A percentile compares a stretch with the other conserved stretches of the same genome.
phyloP scores from a whole-genome alignment of 768 basidiomycete genomes.

The Xanthoconium purpureum region DNA sequence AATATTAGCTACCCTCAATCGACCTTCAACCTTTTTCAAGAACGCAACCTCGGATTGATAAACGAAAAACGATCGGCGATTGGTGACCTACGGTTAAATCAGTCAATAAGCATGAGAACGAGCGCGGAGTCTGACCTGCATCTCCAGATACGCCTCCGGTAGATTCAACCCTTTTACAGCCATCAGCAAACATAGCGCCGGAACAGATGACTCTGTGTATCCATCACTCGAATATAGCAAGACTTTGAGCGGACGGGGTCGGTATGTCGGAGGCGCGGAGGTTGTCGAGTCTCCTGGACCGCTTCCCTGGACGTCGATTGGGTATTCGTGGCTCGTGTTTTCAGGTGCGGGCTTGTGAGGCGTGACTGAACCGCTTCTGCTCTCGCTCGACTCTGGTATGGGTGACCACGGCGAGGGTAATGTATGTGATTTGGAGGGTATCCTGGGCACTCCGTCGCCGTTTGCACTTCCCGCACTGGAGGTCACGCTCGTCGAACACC shows the following conservation, averaged over 20 bases:
- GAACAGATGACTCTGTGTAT: constrained; percentile 89
- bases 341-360: constrained; percentile 5
- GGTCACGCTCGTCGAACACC: constrained; percentile 12
- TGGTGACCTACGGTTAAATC: constrained; percentile 42
- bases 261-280: constrained; percentile 28
- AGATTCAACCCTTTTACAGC: constrained; percentile 59
- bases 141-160: constrained; percentile 88
- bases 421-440: constrained; percentile 8
- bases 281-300: constrained; percentile 10
- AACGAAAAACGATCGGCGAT: constrained; percentile 86
- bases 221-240: constrained; percentile 83
- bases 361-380: constrained; percentile 20
- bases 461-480: neutral
- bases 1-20: constrained; percentile 31
- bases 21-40: constrained; percentile 65
- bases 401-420: constrained; percentile 17
- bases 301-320: constrained; percentile 3
- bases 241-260: constrained; percentile 65
- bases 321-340: constrained; percentile 18
- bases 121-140: constrained; percentile 48
- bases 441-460: constrained; percentile 6
- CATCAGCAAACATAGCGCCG: constrained; percentile 88
- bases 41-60: constrained; percentile 78
- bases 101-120: neutral
- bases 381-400: constrained; percentile 15